A percentile compares a stretch with the other conserved stretches of the same genome.
Conservation (phyloP, 768 basidiomycete species). For the Coprinopsis strossmayeri region DNA sequence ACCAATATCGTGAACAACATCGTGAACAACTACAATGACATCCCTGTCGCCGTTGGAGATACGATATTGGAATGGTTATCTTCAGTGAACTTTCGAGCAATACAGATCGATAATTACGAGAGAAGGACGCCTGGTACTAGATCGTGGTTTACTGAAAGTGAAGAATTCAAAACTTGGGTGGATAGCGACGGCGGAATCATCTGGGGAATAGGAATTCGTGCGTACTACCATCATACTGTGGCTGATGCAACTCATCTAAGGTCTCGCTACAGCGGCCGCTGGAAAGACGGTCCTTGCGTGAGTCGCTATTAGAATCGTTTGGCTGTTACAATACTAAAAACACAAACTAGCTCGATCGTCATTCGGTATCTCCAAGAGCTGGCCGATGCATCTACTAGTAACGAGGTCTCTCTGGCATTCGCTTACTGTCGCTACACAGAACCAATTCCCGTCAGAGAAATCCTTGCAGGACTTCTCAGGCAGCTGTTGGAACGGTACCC, state of each 20-base stretch:
- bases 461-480: background rate
- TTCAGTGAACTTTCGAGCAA: background rate
- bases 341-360: background rate
- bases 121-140: background rate
- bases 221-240: background rate
- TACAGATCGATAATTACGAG: background rate
- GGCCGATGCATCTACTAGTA: background rate
- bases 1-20: background rate
- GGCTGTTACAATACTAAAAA: background rate
- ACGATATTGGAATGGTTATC: background rate
- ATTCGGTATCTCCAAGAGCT: background rate
- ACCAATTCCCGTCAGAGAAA: background rate
- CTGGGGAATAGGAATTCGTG: conserved; percentile 2
- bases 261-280: background rate
- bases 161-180: background rate
- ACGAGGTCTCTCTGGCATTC: background rate
- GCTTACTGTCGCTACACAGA: background rate
- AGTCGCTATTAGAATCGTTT: background rate
- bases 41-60: background rate
- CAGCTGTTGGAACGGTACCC: background rate
- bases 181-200: background rate
- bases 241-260: background rate
- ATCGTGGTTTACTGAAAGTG: background rate
- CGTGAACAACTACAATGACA: background rate
- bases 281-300: conserved; percentile 1